Evolutionary conservation across 768 basidiomycete genomes (phyloP).

Genomic region (Ramaria rubella): DNA sequence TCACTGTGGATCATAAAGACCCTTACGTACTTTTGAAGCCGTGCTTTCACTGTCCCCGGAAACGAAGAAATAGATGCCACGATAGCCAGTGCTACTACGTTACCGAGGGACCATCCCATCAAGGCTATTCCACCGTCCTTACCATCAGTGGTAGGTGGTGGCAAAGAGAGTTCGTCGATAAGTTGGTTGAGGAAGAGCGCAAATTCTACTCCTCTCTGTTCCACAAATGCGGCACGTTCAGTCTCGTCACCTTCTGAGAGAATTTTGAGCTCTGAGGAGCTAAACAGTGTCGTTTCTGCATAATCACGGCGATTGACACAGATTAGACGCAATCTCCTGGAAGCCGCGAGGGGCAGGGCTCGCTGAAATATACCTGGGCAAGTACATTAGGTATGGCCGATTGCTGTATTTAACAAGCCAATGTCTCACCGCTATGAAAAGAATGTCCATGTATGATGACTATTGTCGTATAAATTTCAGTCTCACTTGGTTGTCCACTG

Average conservation of each 20-base stretch:
- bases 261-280: constrained; percentile 28
- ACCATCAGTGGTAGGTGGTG: constrained; percentile 22
- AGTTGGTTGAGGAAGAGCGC: constrained; percentile 26
- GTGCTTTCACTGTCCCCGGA: not conserved
- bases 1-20: not conserved
- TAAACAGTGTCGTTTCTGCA: constrained; percentile 28
- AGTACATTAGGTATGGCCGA: not conserved
- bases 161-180: constrained; percentile 22
- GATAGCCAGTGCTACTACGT: constrained; percentile 20
- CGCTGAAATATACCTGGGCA: not conserved
- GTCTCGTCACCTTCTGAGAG: constrained; percentile 21
- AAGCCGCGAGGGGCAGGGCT: not conserved
- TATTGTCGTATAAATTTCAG: not conserved
- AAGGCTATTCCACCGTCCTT: constrained; percentile 30
- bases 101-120: constrained; percentile 36
- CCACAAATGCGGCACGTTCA: constrained; percentile 21
- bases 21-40: not conserved
- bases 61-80: not conserved
- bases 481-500: not conserved
- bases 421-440: not conserved
- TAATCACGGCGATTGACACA: constrained; percentile 31
- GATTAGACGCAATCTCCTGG: constrained; percentile 20
- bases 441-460: constrained; percentile 1
- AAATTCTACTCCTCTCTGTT: constrained; percentile 22
- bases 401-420: not conserved